These are phyloP conservation scores for Nakazawaea populi DNA, from an alignment of 805 yeast species.

Conservation along the genomic window DNA sequence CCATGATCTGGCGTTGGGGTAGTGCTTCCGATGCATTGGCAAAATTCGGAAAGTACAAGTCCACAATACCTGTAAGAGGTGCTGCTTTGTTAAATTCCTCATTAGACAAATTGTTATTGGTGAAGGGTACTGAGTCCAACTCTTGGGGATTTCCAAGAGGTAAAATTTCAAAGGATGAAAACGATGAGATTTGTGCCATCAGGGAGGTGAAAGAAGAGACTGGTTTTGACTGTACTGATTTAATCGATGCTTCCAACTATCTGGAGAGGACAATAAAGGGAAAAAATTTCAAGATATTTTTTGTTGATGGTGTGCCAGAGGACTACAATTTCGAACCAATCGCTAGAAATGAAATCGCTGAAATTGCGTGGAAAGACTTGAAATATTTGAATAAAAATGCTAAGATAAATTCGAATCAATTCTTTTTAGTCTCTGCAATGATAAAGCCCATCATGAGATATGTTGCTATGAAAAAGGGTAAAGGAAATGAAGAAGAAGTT, in stretches of 20 bases:
- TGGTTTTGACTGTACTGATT: slow-evolving; percentile 75
- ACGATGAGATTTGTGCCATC: slow-evolving; percentile 81
- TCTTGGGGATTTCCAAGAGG: slow-evolving; percentile 98
- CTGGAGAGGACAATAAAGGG: slow-evolving; percentile 79
- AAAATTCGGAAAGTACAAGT: slow-evolving; percentile 79
- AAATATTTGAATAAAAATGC: slow-evolving; percentile 30
- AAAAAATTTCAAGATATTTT: slow-evolving; percentile 78
- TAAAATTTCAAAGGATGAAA: slow-evolving; percentile 88
- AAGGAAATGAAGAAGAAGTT: slow-evolving; percentile 32
- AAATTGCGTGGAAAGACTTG: slow-evolving; percentile 73
- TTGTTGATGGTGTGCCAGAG: slow-evolving; percentile 75
- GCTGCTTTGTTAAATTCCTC: slow-evolving; percentile 77
- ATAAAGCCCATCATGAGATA: slow-evolving; percentile 47
- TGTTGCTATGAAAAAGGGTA: slow-evolving; percentile 47
- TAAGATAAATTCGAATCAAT: slow-evolving; percentile 25
- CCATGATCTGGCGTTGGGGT: slow-evolving; percentile 79
- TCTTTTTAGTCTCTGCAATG: slow-evolving; percentile 42
- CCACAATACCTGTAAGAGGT: slow-evolving; percentile 93
- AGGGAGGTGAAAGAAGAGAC: slow-evolving; percentile 93
- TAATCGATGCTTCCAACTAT: slow-evolving; percentile 62
- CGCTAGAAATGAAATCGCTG: slow-evolving; percentile 83
- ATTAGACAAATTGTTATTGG: slow-evolving; percentile 67
- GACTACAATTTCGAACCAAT: slow-evolving; percentile 69
- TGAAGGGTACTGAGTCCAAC: slow-evolving; percentile 74
- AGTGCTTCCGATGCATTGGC: slow-evolving; percentile 74